Conservation (phyloP, 1,284 basidiomycete species). For the Cryptococcus wingfieldii region DNA sequence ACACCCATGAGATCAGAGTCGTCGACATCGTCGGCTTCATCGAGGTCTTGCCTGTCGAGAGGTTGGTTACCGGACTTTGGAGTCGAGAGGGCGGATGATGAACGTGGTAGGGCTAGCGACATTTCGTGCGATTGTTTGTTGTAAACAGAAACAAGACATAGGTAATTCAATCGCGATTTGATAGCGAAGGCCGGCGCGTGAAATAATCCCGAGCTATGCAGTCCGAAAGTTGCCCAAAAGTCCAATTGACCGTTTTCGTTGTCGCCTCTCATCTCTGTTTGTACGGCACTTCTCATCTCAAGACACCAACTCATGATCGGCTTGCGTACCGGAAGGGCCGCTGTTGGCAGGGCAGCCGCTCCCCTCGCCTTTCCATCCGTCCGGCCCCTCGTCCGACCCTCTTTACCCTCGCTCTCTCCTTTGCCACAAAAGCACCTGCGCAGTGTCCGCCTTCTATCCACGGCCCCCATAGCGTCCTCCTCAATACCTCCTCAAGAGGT, state of each 20-base stretch:
- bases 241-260: no score
- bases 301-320: no score
- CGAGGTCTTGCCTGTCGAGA: conserved; percentile 13
- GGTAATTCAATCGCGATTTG: not conserved
- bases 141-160: not conserved
- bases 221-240: no score
- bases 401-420: no score
- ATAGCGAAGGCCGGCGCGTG: not conserved
- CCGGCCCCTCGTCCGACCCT: no score
- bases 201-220: not conserved
- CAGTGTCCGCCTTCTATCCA: not conserved
- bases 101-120: conserved; percentile 12
- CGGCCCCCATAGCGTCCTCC: not conserved
- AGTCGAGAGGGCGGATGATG: not conserved
- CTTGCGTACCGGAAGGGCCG: no score
- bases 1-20: conserved; percentile 18
- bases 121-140: not conserved
- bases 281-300: no score
- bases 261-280: no score
- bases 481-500: not conserved
- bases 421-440: no score
- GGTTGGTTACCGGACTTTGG: conserved; percentile 1
- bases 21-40: conserved; percentile 23
- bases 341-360: no score
- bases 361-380: no score